phyloP scores from a whole-genome alignment of 2,329 filamentous ascomycete species.

The Cercospora janseana region DNA sequence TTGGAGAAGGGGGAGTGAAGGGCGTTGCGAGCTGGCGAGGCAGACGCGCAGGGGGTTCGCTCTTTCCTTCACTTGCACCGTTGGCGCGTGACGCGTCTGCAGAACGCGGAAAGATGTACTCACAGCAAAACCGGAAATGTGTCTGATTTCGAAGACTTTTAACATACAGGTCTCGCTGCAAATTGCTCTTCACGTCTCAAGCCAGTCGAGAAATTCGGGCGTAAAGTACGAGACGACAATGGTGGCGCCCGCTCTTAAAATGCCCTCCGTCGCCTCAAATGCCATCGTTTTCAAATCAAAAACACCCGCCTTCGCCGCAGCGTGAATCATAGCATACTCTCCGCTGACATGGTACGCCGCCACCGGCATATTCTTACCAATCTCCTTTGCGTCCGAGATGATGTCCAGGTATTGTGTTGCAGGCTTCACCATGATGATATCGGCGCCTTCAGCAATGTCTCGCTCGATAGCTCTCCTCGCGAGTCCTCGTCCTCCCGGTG shows the following conservation, averaged over 20 bases:
- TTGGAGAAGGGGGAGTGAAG: not conserved
- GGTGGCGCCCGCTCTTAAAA: constrained; percentile 85
- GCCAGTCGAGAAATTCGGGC: constrained; percentile 69
- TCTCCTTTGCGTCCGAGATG: constrained; percentile 93
- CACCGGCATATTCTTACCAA: constrained; percentile 85
- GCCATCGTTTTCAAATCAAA: constrained; percentile 95
- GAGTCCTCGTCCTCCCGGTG: constrained; percentile 85
- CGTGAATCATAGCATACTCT: constrained; percentile 97
- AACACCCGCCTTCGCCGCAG: constrained; percentile 88
- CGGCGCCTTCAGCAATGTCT: constrained; percentile 89
- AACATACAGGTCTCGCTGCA: constrained; percentile 12
- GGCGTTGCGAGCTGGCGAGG: not conserved
- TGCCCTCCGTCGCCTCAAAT: constrained; percentile 90
- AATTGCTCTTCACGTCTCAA: constrained; percentile 39
- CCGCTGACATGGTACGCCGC: constrained; percentile 97
- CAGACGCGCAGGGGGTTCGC: not conserved
- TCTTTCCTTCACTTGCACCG: not conserved
- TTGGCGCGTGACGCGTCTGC: not conserved
- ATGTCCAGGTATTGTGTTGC: constrained; percentile 95
- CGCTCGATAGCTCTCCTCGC: constrained; percentile 85
- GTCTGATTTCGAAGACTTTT: not conserved
- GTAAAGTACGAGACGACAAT: constrained; percentile 95
- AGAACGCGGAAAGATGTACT: not conserved
- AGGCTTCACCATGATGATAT: constrained; percentile 99
- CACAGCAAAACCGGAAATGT: not conserved